These are phyloP conservation scores for Basidioascus undulatus DNA, from an alignment of 768 basidiomycete genomes.

Conservation along the genomic window DNA sequence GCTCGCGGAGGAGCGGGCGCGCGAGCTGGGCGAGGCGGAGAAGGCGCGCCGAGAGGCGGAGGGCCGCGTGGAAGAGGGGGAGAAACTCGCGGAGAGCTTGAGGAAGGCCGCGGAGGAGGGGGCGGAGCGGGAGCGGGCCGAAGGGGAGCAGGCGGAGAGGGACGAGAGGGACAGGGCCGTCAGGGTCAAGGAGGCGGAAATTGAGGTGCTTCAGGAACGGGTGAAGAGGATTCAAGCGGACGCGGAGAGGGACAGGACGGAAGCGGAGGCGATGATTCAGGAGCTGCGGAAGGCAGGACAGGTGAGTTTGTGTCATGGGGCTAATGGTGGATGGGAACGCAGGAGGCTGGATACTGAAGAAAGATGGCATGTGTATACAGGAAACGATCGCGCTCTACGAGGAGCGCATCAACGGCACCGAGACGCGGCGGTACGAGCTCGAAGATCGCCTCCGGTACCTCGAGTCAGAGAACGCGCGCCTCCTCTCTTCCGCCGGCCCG, in stretches of 20 bases:
- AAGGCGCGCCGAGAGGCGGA: not conserved
- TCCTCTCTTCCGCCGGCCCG: conserved; percentile 18
- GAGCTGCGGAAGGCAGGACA: conserved; percentile 72
- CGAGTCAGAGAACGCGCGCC: not conserved
- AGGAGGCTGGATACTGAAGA: not conserved
- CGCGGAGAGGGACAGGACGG: not conserved
- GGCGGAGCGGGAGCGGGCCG: too few relatives aligned
- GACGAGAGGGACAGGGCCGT: not conserved
- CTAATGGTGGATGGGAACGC: not conserved
- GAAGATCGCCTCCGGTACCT: conserved; percentile 32
- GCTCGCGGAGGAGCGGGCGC: not conserved
- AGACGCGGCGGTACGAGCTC: conserved; percentile 49
- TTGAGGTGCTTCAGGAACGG: conserved; percentile 2
- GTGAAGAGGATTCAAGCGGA: not conserved
- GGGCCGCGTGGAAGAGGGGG: conserved; percentile 13
- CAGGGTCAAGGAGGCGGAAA: conserved; percentile 2
- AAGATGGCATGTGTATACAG: too few relatives aligned
- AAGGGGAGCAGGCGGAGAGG: too few relatives aligned
- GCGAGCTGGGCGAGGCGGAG: not conserved
- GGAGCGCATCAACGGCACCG: conserved; percentile 48
- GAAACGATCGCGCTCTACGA: conserved; percentile 92
- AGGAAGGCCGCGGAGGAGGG: not conserved
- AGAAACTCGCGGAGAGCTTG: not conserved
- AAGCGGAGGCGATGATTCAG: conserved; percentile 14
- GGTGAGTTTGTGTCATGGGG: conserved; percentile 23